Conservation (phyloP, 805 yeast genomes). For the Candida silvatica region DNA sequence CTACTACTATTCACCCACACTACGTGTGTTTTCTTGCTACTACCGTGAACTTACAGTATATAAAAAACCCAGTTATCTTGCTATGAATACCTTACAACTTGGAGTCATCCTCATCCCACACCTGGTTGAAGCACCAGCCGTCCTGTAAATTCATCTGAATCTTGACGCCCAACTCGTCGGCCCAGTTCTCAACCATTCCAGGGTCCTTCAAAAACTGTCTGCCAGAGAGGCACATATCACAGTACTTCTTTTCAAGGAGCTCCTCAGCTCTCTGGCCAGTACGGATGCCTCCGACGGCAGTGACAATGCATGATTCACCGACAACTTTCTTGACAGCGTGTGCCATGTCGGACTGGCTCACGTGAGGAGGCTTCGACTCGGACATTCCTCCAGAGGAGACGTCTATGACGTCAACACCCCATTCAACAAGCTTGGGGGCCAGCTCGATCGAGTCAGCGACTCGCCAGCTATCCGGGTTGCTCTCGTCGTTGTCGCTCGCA, state of each 20-base stretch:
- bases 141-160: constrained; percentile 13
- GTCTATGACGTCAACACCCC: constrained; percentile 44
- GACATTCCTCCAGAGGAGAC: constrained; percentile 43
- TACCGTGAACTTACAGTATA: no score
- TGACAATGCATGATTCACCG: constrained; percentile 33
- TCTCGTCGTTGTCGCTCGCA: constrained; percentile 32
- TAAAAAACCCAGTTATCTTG: no score
- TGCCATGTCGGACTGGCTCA: constrained; percentile 32
- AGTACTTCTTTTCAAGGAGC: constrained; percentile 31
- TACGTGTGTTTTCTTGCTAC: no score
- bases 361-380: constrained; percentile 23
- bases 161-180: constrained; percentile 36
- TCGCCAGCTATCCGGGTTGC: constrained; percentile 32
- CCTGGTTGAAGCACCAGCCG: constrained; percentile 12
- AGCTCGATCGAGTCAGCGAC: constrained; percentile 35
- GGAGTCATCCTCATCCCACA: no score
- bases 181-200: constrained; percentile 41
- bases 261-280: constrained; percentile 29
- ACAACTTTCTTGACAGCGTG: constrained; percentile 32
- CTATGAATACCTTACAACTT: no score
- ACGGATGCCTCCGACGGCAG: constrained; percentile 39
- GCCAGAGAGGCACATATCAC: constrained; percentile 43
- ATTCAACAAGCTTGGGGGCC: constrained; percentile 28
- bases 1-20: no score
- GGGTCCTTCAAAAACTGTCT: constrained; percentile 38